Conservation (phyloP, 2,329 filamentous ascomycete species). For the Aspergillus sp. region DNA sequence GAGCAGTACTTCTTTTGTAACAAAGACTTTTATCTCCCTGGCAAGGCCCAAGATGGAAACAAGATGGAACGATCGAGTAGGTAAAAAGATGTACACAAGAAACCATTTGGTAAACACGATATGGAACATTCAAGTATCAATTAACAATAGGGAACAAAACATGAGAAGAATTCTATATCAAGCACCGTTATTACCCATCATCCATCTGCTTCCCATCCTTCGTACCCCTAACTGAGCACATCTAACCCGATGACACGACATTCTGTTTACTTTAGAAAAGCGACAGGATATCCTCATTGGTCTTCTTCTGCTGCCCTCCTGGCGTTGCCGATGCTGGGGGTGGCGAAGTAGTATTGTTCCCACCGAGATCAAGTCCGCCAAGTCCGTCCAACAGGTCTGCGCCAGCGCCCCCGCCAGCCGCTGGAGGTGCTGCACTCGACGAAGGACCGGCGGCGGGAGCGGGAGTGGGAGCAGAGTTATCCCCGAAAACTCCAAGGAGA, state of each 20-base stretch:
- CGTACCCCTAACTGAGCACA: background rate
- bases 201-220: slow-evolving; percentile 2
- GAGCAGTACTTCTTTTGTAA: no score
- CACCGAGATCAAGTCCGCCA: slow-evolving; percentile 66
- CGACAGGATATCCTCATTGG: slow-evolving; percentile 49
- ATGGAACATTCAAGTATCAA: background rate
- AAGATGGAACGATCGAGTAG: no score
- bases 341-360: slow-evolving; percentile 25
- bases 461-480: slow-evolving; percentile 31
- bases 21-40: no score
- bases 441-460: slow-evolving; percentile 9
- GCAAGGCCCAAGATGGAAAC: no score
- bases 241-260: background rate
- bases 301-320: slow-evolving; percentile 36
- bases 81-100: no score
- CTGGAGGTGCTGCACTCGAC: slow-evolving; percentile 20
- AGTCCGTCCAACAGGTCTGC: slow-evolving; percentile 72
- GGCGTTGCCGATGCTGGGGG: slow-evolving; percentile 8
- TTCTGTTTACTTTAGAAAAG: slow-evolving; percentile 38
- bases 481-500: slow-evolving; percentile 63
- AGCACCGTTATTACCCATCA: background rate
- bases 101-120: no score
- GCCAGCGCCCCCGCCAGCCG: slow-evolving; percentile 21
- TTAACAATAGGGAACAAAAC: background rate
- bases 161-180: background rate